A percentile compares a stretch with the other conserved stretches of the same genome.
Evolutionary conservation across 192 early-diverging fungal species (phyloP).

Genomic region (Coemansia sp.): DNA sequence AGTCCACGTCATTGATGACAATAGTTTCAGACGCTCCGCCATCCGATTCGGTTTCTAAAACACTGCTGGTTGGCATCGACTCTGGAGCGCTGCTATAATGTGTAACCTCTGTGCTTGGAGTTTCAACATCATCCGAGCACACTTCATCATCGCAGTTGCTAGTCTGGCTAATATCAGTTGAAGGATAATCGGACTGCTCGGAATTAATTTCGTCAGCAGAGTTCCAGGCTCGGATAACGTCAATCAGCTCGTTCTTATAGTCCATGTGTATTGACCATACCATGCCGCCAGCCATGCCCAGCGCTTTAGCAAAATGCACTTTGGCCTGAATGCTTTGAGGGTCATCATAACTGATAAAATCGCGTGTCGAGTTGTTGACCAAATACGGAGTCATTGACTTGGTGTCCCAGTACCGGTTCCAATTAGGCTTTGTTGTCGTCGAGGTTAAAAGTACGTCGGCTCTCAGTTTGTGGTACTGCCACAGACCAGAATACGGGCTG

Average conservation of each 20-base stretch:
- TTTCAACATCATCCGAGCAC: no score
- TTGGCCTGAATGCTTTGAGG: slow-evolving; percentile 59
- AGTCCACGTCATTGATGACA: no score
- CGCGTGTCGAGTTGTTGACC: slow-evolving; percentile 57
- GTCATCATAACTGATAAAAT: slow-evolving; percentile 72
- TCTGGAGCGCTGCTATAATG: no score
- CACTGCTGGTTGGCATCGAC: no score
- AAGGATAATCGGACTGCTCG: no score
- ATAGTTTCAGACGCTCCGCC: no score
- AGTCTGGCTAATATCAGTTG: no score
- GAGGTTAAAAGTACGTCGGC: slow-evolving; percentile 44
- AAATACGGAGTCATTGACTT: slow-evolving; percentile 69
- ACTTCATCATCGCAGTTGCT: no score
- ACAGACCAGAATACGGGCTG: slow-evolving; percentile 54
- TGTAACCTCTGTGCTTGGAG: no score
- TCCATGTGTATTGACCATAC: slow-evolving; percentile 67
- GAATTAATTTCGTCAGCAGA: neutral
- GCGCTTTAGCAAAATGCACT: slow-evolving; percentile 55
- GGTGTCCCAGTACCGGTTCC: slow-evolving; percentile 63
- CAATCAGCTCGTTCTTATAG: slow-evolving; percentile 60
- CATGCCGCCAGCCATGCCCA: slow-evolving; percentile 64
- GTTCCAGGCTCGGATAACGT: slow-evolving; percentile 6
- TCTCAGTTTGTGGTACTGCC: slow-evolving; percentile 61
- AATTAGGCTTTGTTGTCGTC: slow-evolving; percentile 42
- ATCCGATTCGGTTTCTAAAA: no score